Percentiles rank a stretch among this genome's conserved stretches.
Conservation (phyloP, 805 yeast species). For the Kregervanrija delftensis region DNA sequence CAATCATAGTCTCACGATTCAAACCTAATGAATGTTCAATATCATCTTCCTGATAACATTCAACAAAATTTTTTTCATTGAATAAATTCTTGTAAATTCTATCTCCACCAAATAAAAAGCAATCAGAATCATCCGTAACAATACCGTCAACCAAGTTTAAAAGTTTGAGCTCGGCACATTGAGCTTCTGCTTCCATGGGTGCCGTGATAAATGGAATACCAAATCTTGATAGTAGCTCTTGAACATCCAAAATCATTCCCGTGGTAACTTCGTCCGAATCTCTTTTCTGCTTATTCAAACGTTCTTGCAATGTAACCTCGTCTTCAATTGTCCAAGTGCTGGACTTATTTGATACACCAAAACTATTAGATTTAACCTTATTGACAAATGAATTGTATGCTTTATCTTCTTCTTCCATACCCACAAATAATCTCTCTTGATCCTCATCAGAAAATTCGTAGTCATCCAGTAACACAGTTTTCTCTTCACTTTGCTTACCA, state of each 20-base stretch:
- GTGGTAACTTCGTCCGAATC: conserved; percentile 90
- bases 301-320: conserved; percentile 49
- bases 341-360: not conserved
- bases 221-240: conserved; percentile 76
- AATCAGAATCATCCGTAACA: conserved; percentile 96
- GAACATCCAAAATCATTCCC: conserved; percentile 84
- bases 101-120: conserved; percentile 87
- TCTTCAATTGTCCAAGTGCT: conserved; percentile 29
- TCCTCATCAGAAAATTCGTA: conserved; percentile 75
- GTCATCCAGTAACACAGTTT: conserved; percentile 24
- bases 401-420: conserved; percentile 60
- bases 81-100: conserved; percentile 86
- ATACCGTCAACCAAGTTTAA: conserved; percentile 85
- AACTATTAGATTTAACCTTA: conserved; percentile 22
- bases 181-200: conserved; percentile 99
- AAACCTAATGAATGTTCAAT: conserved; percentile 62
- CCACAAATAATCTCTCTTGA: conserved; percentile 57
- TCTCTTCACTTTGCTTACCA: too few species aligned
- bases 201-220: conserved; percentile 95
- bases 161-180: conserved; percentile 75
- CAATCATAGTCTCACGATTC: conserved; percentile 57
- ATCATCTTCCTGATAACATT: conserved; percentile 60
- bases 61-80: conserved; percentile 87
- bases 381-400: conserved; percentile 63
- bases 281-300: conserved; percentile 61